A percentile compares a stretch with the other conserved stretches of the same genome.
Conservation (phyloP, 352 stramenopile genomes). For the Sclerospora graminicola region DNA sequence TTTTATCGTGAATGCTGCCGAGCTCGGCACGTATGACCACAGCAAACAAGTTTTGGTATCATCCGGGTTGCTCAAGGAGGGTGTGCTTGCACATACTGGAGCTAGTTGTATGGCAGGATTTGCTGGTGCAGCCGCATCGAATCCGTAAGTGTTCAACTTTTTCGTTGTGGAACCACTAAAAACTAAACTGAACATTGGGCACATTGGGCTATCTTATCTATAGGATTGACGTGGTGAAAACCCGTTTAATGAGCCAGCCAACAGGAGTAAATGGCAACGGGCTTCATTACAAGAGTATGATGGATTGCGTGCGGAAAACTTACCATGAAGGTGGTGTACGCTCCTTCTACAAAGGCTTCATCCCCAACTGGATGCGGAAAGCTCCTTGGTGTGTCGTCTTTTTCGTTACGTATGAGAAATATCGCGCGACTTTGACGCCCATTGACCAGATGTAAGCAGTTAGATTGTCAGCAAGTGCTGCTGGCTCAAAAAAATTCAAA, state of each 20-base stretch:
- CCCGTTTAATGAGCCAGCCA: conserved; percentile 69
- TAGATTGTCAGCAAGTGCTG: conserved; percentile 17
- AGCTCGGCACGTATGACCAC: conserved; percentile 83
- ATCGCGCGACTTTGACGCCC: conserved; percentile 31
- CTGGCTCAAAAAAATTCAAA: conserved; percentile 10
- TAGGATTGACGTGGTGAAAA: conserved; percentile 83
- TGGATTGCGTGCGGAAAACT: conserved; percentile 57
- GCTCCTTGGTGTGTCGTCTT: conserved; percentile 80
- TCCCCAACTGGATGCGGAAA: conserved; percentile 84
- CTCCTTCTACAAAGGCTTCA: conserved; percentile 82
- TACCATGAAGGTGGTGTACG: conserved; percentile 49
- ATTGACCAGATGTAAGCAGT: conserved; percentile 15
- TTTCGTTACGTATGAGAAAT: conserved; percentile 83
- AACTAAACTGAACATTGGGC: neutral
- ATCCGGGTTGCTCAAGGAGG: conserved; percentile 47
- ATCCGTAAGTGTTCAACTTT: conserved; percentile 37
- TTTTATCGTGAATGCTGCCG: conserved; percentile 81
- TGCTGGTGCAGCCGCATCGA: conserved; percentile 57
- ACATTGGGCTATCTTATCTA: no score
- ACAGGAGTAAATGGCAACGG: conserved; percentile 43
- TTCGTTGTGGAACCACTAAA: no score
- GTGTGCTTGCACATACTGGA: conserved; percentile 58
- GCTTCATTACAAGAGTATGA: conserved; percentile 57
- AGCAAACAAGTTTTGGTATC: conserved; percentile 68
- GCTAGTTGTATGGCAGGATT: conserved; percentile 72